Evolutionary conservation across 345 rosid species (phyloP).

Genomic region (Ceriops zippeliana): DNA sequence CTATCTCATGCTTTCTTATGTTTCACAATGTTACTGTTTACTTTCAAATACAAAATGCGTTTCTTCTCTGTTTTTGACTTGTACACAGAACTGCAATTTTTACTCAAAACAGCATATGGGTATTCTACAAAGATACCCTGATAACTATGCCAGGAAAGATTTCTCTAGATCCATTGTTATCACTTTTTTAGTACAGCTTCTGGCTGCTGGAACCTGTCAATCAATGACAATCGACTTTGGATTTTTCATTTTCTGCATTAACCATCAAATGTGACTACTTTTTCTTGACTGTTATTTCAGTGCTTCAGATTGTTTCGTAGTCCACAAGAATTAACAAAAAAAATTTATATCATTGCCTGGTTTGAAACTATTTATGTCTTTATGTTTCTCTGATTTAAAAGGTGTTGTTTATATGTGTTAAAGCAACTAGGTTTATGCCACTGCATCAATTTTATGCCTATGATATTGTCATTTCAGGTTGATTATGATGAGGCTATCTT

Average conservation of each 20-base stretch:
- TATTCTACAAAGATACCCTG: no score
- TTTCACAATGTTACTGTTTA: neutral
- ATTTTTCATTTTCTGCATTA: neutral
- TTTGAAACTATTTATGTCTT: conserved; percentile 1
- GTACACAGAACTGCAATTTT: no score
- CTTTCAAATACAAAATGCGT: neutral
- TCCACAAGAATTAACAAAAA: neutral
- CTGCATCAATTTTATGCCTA: neutral
- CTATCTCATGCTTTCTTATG: neutral
- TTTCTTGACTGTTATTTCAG: neutral
- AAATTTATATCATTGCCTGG: neutral
- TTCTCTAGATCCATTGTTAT: neutral
- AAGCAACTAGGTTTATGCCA: neutral
- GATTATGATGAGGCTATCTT: conserved; percentile 94
- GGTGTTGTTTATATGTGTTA: neutral
- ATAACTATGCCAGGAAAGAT: neutral
- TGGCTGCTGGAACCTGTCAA: neutral
- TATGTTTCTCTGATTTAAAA: neutral
- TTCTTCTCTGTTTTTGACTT: no score
- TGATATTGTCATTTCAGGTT: conserved; percentile 49
- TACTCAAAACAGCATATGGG: no score
- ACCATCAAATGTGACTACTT: neutral
- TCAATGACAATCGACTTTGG: neutral
- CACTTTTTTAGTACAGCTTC: neutral
- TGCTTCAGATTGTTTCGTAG: neutral